phyloP scores from a whole-genome alignment of 2,329 filamentous ascomycete species.

The Talaromyces marneffei region DNA sequence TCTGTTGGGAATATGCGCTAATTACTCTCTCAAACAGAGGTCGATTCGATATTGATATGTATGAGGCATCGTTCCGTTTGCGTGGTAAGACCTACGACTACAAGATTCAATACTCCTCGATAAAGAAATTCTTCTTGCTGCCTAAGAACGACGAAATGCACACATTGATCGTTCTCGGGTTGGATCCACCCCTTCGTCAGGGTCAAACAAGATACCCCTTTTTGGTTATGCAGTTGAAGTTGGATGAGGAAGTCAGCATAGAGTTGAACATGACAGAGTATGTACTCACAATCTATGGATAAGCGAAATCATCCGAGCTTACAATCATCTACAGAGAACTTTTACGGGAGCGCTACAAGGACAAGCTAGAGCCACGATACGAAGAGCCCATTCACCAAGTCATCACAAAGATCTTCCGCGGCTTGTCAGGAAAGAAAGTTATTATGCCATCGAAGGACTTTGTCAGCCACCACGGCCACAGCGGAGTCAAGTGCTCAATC shows the following conservation, averaged over 20 bases:
- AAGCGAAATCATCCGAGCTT: not conserved
- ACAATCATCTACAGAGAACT: slow-evolving; percentile 51
- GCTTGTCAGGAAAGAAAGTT: slow-evolving; percentile 90
- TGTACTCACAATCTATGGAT: slow-evolving; percentile 16
- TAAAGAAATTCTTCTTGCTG: slow-evolving; percentile 98
- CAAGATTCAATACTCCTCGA: slow-evolving; percentile 96
- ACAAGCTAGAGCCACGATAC: slow-evolving; percentile 81
- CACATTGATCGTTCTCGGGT: slow-evolving; percentile 85
- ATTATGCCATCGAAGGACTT: slow-evolving; percentile 93
- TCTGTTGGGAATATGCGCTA: not conserved
- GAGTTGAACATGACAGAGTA: slow-evolving; percentile 89
- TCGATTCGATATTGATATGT: slow-evolving; percentile 99
- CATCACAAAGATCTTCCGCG: slow-evolving; percentile 90
- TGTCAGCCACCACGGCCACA: slow-evolving; percentile 79
- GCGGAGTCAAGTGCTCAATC: slow-evolving; percentile 98
- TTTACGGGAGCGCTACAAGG: slow-evolving; percentile 78
- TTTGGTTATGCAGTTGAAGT: slow-evolving; percentile 98
- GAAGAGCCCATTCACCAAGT: slow-evolving; percentile 91
- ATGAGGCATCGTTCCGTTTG: slow-evolving; percentile 92
- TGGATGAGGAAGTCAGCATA: slow-evolving; percentile 92
- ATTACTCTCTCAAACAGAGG: slow-evolving; percentile 55
- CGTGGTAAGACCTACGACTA: slow-evolving; percentile 99
- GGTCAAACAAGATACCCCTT: slow-evolving; percentile 98
- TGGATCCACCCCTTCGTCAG: slow-evolving; percentile 91
- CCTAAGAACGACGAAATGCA: slow-evolving; percentile 98